These are phyloP conservation scores for Penicillium sp. DNA, from an alignment of 2,329 filamentous ascomycete species.

Conservation along the genomic window DNA sequence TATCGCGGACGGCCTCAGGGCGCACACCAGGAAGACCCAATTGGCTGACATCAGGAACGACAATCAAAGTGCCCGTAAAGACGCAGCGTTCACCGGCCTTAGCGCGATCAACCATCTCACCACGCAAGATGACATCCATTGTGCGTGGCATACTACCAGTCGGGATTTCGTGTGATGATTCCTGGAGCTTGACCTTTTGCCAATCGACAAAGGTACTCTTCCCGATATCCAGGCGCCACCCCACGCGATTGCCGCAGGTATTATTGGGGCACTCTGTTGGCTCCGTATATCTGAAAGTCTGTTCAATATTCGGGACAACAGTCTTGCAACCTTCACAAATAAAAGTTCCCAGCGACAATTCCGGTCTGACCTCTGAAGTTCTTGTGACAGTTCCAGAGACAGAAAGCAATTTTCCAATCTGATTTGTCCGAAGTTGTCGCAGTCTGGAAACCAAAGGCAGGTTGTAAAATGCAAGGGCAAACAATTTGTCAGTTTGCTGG, in stretches of 20 bases:
- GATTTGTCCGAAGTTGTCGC: slow-evolving; percentile 78
- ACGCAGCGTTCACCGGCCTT: slow-evolving; percentile 98
- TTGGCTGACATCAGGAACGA: slow-evolving; percentile 95
- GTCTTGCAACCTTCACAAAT: slow-evolving; percentile 83
- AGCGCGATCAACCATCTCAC: slow-evolving; percentile 94
- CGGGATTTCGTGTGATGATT: slow-evolving; percentile 97
- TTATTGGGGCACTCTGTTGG: slow-evolving; percentile 91
- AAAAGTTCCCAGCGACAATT: slow-evolving; percentile 89
- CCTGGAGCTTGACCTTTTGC: slow-evolving; percentile 97
- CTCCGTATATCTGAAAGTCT: slow-evolving; percentile 96
- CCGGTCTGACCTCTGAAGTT: slow-evolving; percentile 93
- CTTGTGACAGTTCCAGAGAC: slow-evolving; percentile 96
- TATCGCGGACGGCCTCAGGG: slow-evolving; percentile 81
- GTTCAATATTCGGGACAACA: slow-evolving; percentile 85
- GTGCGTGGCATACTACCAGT: slow-evolving; percentile 98
- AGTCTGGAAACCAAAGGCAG: slow-evolving; percentile 82
- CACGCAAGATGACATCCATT: slow-evolving; percentile 92
- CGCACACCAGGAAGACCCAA: slow-evolving; percentile 82
- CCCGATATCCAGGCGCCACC: slow-evolving; percentile 95
- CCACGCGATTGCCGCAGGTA: slow-evolving; percentile 80
- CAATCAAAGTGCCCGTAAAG: slow-evolving; percentile 93
- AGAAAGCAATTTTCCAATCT: slow-evolving; percentile 89
- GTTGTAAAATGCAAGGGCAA: slow-evolving; percentile 91
- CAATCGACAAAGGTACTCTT: slow-evolving; percentile 98
- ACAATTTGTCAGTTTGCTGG: slow-evolving; percentile 95